phyloP scores from a whole-genome alignment of 371 early-diverging fungal species.

The Blakeslea trispora region DNA sequence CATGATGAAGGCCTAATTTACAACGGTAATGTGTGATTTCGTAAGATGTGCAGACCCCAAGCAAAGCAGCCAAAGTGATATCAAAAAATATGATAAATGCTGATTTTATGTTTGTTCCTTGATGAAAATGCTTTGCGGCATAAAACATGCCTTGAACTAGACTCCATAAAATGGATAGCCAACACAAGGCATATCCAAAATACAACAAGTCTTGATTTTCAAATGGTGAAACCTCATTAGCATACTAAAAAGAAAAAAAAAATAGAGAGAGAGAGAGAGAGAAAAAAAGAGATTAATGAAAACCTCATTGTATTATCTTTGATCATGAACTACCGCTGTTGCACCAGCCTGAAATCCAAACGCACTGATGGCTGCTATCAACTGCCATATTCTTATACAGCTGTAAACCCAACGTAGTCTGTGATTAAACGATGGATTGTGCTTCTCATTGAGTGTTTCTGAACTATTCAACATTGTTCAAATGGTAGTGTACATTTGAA shows the following conservation, averaged over 20 bases:
- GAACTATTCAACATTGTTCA: too few species aligned
- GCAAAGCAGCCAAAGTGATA: constrained; percentile 26
- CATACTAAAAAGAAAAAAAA: constrained; percentile 11
- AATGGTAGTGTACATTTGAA: too few species aligned
- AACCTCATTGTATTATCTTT: too few species aligned
- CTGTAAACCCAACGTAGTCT: neutral
- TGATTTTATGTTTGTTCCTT: constrained; percentile 32
- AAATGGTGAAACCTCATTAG: constrained; percentile 22
- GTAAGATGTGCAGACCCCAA: constrained; percentile 36
- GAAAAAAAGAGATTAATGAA: too few species aligned
- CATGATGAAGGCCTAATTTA: constrained; percentile 35
- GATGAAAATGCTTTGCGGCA: constrained; percentile 28
- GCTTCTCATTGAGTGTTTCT: neutral
- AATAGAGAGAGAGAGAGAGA: neutral
- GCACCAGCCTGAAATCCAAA: constrained; percentile 49
- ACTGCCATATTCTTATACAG: constrained; percentile 32
- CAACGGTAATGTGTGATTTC: constrained; percentile 35
- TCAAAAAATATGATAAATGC: constrained; percentile 26
- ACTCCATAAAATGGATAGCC: constrained; percentile 32
- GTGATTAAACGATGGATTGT: constrained; percentile 13
- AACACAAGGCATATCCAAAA: constrained; percentile 24
- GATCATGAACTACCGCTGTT: constrained; percentile 26
- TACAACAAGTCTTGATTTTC: constrained; percentile 23
- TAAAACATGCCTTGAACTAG: constrained; percentile 36
- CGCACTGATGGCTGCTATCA: constrained; percentile 35